Evolutionary conservation across 2,329 filamentous ascomycete species (phyloP), one percentile per base, ranked within the genome.

Genomic region (Sporothrix brasiliensis): DNA sequence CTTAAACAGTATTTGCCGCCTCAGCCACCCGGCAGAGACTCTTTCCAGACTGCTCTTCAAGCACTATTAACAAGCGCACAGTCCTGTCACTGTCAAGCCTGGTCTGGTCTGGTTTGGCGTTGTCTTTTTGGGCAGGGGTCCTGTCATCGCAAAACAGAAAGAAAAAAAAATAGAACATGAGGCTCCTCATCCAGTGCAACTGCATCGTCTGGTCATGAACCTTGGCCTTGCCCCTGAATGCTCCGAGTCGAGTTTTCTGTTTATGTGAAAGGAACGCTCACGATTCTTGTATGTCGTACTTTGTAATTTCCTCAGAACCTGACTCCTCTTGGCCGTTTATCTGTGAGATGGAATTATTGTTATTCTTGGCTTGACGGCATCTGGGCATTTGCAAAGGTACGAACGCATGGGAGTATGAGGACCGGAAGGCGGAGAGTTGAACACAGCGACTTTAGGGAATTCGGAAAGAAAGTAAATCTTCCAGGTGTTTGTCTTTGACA

Each of bases 131-230:
- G 49, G 16, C 49, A 16, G 10, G 6, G 5, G n/a, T 11, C 39
- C 39, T 50, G 44, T 13, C 44, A 34, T 50, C 44, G 44, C 44
- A 50, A 65, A 65, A 65, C 24, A 49, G 19, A 24, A 5, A 10
- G 21, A 14, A 21, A 19, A 21, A 21, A 11, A 2, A 16, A 10
- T n/a, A 3, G 13, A 19, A 49, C 21, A 24, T 27, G 30, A 16
- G 47, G 34, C 63, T 67, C 65, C 65, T 67, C 65, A 67, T 47
- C 65, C 34, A 47, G 30, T 67, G 50, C 65, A 54, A 67, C 65
- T 30, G 50, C 47, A 47, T 27, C 30, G 63, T 54, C 63, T 41
- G 63, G 27, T 24, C 24, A 27, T 24, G 41, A 21, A 49, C 24
- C 44, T 65, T 21, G 21, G 24, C n/a, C 3, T 66, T 39, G 47